A percentile compares a stretch with the other conserved stretches of the same genome.
These are phyloP conservation scores for Penicillium frequentans DNA, from an alignment of 2,329 filamentous ascomycete genomes.

Conservation along the genomic window DNA sequence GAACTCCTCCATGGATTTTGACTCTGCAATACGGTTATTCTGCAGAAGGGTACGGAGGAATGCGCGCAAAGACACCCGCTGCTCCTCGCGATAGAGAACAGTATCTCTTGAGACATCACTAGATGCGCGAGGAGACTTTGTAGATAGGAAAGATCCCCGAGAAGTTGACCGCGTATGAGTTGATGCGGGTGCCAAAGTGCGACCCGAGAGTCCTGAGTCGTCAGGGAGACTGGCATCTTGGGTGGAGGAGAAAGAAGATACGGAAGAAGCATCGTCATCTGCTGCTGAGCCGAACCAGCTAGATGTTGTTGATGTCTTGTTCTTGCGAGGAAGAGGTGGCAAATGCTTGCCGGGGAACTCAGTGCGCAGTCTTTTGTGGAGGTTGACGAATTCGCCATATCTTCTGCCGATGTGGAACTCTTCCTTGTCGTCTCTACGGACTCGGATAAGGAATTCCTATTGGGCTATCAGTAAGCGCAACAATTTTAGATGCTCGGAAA, in stretches of 20 bases:
- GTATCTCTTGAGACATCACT: constrained; percentile 50
- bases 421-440: constrained; percentile 72
- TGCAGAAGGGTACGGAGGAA: constrained; percentile 85
- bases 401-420: constrained; percentile 80
- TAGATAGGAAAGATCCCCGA: constrained; percentile 29
- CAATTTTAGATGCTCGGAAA: not conserved
- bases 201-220: constrained; percentile 32
- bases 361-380: constrained; percentile 75
- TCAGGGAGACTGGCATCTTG: constrained; percentile 53
- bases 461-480: not conserved
- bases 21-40: constrained; percentile 79
- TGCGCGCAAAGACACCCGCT: constrained; percentile 85
- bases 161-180: constrained; percentile 28
- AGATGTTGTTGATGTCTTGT: constrained; percentile 72
- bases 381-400: constrained; percentile 81
- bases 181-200: constrained; percentile 32
- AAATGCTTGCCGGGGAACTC: constrained; percentile 91
- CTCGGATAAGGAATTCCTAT: constrained; percentile 84
- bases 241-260: constrained; percentile 80
- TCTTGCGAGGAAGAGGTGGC: constrained; percentile 85
- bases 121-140: constrained; percentile 34
- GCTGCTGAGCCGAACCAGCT: constrained; percentile 58
- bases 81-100: constrained; percentile 78
- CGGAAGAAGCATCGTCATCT: constrained; percentile 73
- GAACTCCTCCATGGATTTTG: constrained; percentile 82